A percentile compares a stretch with the other conserved stretches of the same genome.
Conservation (phyloP, 768 basidiomycete genomes). For the Boletus pseudopeckii region DNA sequence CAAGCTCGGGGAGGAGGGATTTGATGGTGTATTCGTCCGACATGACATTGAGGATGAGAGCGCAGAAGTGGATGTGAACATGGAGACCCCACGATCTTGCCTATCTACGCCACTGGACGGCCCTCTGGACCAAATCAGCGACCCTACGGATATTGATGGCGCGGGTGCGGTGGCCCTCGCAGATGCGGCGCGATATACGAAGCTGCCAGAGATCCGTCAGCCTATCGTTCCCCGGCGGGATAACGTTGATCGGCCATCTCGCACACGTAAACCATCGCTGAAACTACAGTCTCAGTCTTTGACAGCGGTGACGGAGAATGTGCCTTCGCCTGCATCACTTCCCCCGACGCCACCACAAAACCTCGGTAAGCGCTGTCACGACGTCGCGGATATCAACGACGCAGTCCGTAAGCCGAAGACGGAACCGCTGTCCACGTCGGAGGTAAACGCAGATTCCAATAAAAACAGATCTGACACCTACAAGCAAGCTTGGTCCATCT, state of each 20-base stretch:
- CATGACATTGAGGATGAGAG: slow-evolving; percentile 60
- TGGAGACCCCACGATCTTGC: slow-evolving; percentile 31
- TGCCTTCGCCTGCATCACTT: slow-evolving; percentile 4
- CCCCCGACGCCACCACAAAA: slow-evolving; percentile 13
- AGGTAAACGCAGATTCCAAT: slow-evolving; percentile 20
- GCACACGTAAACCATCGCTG: slow-evolving; percentile 31
- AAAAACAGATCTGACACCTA: slow-evolving; percentile 57
- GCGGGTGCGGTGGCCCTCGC: background rate
- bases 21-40: slow-evolving; percentile 49
- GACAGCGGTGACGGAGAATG: slow-evolving; percentile 9
- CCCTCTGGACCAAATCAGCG: slow-evolving; percentile 3
- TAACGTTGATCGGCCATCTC: slow-evolving; percentile 13
- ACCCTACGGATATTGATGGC: slow-evolving; percentile 16
- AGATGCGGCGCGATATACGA: background rate
- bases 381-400: slow-evolving; percentile 17
- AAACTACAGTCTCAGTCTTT: slow-evolving; percentile 26
- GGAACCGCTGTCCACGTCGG: slow-evolving; percentile 14
- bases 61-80: slow-evolving; percentile 54
- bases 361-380: slow-evolving; percentile 29
- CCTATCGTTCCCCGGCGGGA: slow-evolving; percentile 8
- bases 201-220: slow-evolving; percentile 1
- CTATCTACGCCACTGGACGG: slow-evolving; percentile 15
- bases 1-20: slow-evolving; percentile 25
- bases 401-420: slow-evolving; percentile 12
- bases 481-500: slow-evolving; percentile 74